Conservation (phyloP, 768 basidiomycete genomes). For the Pleurotus citrinopileatus region DNA sequence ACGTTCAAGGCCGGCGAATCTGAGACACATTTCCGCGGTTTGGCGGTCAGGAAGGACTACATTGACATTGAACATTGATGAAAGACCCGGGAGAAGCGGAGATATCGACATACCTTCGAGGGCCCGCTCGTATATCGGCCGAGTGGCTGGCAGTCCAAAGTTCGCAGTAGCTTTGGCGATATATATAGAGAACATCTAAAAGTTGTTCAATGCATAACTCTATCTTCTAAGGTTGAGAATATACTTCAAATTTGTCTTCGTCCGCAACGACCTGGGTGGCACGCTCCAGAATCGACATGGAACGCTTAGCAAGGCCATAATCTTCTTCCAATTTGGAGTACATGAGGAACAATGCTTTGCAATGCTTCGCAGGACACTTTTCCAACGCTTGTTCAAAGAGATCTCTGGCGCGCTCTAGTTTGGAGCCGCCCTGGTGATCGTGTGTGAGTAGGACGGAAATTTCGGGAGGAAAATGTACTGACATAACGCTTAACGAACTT, state of each 20-base stretch:
- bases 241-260: slow-evolving; percentile 92
- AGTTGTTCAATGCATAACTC: not conserved
- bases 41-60: slow-evolving; percentile 86
- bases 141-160: slow-evolving; percentile 93
- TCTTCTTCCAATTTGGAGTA: slow-evolving; percentile 97
- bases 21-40: slow-evolving; percentile 96
- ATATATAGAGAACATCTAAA: slow-evolving; percentile 93
- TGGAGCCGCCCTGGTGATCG: slow-evolving; percentile 77
- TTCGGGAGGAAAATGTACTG: slow-evolving; percentile 25
- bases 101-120: slow-evolving; percentile 56
- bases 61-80: not conserved
- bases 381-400: slow-evolving; percentile 97
- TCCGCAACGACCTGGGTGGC: slow-evolving; percentile 84
- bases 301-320: slow-evolving; percentile 89
- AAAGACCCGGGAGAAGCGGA: not conserved
- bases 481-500: slow-evolving; percentile 98
- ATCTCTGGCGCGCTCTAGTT: slow-evolving; percentile 94
- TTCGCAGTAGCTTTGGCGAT: slow-evolving; percentile 96
- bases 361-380: slow-evolving; percentile 92
- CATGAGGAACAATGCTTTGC: slow-evolving; percentile 94
- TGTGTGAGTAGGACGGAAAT: slow-evolving; percentile 6
- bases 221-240: slow-evolving; percentile 17
- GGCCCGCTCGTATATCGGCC: slow-evolving; percentile 94
- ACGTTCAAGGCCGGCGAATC: slow-evolving; percentile 93
- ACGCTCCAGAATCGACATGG: slow-evolving; percentile 94